Conservation (phyloP, 805 yeast genomes). For the Tetrapisispora fleetii region DNA sequence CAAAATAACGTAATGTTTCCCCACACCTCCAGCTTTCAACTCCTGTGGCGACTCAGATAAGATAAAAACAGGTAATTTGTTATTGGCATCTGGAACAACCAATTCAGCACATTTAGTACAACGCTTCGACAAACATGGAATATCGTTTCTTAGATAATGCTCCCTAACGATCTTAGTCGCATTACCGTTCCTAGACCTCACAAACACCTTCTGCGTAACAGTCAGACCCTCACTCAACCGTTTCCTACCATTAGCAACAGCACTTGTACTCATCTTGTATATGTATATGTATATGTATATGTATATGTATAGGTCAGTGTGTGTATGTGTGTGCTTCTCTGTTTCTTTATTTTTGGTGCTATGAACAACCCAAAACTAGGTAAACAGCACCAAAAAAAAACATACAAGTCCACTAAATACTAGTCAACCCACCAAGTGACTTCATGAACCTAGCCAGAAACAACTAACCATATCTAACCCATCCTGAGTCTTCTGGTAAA, state of each 20-base stretch:
- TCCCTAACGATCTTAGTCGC: constrained; percentile 86
- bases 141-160: constrained; percentile 85
- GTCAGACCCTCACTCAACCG: constrained; percentile 43
- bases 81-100: constrained; percentile 51
- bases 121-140: constrained; percentile 73
- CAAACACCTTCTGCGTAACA: constrained; percentile 83
- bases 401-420: too few species aligned
- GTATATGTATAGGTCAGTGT: too few species aligned
- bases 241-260: constrained; percentile 21
- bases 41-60: constrained; percentile 51
- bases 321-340: too few species aligned
- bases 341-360: too few species aligned
- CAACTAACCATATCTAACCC: too few species aligned
- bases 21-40: constrained; percentile 32
- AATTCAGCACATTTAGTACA: constrained; percentile 54
- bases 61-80: constrained; percentile 55
- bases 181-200: constrained; percentile 79
- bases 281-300: too few species aligned
- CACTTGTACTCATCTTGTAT: not conserved
- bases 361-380: too few species aligned
- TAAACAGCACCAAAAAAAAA: too few species aligned
- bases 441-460: too few species aligned
- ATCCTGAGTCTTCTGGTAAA: too few species aligned
- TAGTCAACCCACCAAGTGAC: too few species aligned
- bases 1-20: constrained; percentile 70